These are phyloP conservation scores for Lepidium sativum DNA, from an alignment of 345 rosid species.

Conservation along the genomic window DNA sequence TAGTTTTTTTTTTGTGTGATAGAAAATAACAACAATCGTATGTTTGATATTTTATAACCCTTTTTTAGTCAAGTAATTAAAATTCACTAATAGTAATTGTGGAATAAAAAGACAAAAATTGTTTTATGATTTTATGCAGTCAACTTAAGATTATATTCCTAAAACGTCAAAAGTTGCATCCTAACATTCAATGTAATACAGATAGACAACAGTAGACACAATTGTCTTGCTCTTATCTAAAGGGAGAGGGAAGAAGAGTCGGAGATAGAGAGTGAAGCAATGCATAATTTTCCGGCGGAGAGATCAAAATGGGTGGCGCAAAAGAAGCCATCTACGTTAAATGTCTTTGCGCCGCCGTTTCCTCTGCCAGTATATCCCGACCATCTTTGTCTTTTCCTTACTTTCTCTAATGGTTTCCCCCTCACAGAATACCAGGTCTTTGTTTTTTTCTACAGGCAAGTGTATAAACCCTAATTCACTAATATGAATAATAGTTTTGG, in stretches of 20 bases:
- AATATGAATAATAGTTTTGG: neutral
- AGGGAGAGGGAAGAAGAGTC: neutral
- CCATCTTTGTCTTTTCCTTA: neutral
- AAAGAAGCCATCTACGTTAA: neutral
- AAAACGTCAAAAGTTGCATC: neutral
- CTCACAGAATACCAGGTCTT: neutral
- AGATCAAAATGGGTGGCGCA: neutral
- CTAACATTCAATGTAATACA: neutral
- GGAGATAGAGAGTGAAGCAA: neutral
- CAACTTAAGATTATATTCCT: neutral
- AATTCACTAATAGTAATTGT: too few species aligned
- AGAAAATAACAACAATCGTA: neutral
- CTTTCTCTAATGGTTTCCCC: constrained; percentile 14
- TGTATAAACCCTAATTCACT: neutral
- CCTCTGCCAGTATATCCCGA: neutral
- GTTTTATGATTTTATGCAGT: neutral
- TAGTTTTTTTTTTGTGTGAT: neutral
- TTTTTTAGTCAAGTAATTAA: too few species aligned
- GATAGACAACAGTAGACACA: neutral
- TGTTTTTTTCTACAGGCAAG: neutral
- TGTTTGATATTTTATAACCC: too few species aligned
- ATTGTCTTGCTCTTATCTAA: neutral
- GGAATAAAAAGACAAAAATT: neutral
- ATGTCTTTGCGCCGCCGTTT: neutral
- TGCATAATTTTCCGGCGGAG: neutral